Base-by-base conservation (phyloP, 331 rosid species). In the Malus hybrid region DNA sequence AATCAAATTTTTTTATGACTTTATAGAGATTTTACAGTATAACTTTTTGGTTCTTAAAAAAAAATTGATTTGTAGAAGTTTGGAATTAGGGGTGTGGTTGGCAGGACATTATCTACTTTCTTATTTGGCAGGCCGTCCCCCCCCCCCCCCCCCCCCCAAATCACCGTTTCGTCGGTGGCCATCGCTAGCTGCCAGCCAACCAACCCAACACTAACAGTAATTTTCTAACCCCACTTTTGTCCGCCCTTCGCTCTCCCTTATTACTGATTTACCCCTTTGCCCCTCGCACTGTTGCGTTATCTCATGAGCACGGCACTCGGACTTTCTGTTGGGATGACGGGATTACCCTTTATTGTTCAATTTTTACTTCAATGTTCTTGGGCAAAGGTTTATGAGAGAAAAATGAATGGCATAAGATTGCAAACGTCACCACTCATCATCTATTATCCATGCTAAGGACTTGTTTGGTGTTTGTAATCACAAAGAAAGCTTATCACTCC, bases 81-180 rank as follows among this genome's bases (percentile, higher is more conserved):
- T 63, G 44, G 24, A 20, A 10, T 16, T 18, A n/a, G 72, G 57
- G 59, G 59, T 6, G 60, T 32, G 66, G 76, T 55, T 69, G 82
- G 80, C 77, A 59, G 67, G 69, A 86, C 86, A 63, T 81, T 78
- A 85, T 87, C 82, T 54, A 22, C n/a, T 14, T 8, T 67, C 57
- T 54, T 27, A 54, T 7, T 74, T 16, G 79, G 79, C 77, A 62
- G 75, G 77, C 82, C 80, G 83, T 20, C 64, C 64, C 24, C 71
- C 90, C 88, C 24, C 1, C 24, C 24, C 24, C 24, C 24, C 24
- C 22, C 22, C 44, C n/a, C n/a, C 44, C 44, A 0, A 86, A 85
- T 88, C 91, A 86, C 73, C 71, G 56, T 74, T 86, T 85, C 87
- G 93, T 90, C 91, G 96, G 96, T 90, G 93, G 72, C 81, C 83